Evolutionary conservation across 2,329 filamentous ascomycete genomes (phyloP).

Genomic region (Ciborinia camelliae): DNA sequence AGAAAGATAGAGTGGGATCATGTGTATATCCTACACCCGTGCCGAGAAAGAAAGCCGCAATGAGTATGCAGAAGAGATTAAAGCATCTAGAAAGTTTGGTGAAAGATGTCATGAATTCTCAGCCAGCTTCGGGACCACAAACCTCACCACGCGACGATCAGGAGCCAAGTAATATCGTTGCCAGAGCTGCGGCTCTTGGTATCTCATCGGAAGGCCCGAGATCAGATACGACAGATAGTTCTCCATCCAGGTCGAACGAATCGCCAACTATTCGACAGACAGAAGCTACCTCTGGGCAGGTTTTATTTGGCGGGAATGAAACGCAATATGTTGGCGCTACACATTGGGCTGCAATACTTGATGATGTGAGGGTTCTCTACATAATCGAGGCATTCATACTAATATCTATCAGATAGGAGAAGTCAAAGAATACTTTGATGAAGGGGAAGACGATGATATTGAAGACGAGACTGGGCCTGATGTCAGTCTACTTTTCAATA

Average conservation of each 20-base stretch:
- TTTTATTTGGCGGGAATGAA: conserved; percentile 45
- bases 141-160: not conserved
- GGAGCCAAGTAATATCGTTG: not conserved
- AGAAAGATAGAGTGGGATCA: conserved; percentile 46
- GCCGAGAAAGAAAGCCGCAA: conserved; percentile 35
- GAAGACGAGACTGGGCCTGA: conserved; percentile 38
- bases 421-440: conserved; percentile 53
- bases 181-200: not conserved
- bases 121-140: conserved; percentile 9
- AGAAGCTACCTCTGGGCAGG: conserved; percentile 37
- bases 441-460: conserved; percentile 40
- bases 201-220: not conserved
- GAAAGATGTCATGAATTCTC: conserved; percentile 48
- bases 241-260: not conserved
- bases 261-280: not conserved
- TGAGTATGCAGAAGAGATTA: conserved; percentile 53
- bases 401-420: conserved; percentile 51
- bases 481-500: conserved; percentile 40
- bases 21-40: conserved; percentile 51
- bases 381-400: conserved; percentile 1
- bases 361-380: conserved; percentile 47
- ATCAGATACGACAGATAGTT: not conserved
- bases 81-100: conserved; percentile 56
- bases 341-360: conserved; percentile 58
- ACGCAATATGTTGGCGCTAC: conserved; percentile 56